Base-by-base conservation (phyloP, 768 basidiomycete species). In the Thelephora aurantiotincta region DNA sequence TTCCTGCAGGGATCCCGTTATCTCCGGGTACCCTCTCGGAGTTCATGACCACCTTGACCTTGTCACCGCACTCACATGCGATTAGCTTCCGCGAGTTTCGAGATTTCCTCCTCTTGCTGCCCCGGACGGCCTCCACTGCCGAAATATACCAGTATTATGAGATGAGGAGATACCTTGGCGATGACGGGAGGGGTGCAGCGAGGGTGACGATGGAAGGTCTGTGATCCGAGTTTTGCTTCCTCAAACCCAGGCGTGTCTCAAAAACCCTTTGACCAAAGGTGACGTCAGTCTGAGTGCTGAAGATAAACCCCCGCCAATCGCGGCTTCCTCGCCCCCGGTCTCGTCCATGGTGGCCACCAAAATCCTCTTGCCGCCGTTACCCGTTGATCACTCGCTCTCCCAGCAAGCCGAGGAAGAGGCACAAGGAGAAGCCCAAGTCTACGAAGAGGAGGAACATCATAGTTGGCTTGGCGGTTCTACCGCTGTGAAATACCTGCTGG, bases 131-230 rank as follows among this genome's bases (percentile, higher is more conserved):
- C 22, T 91, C 86, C 1, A 72, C 86, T 2, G 69, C 73, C 45
- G 93, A 97, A 66, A 93, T 96, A 33, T 93, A 86, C 63, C 74
- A 69, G 48, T 89, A 82, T 64, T 90, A 87, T 56, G 72, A 84
- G 62, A 70, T 86, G 50, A 68, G 69, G 53, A 81, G 68, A 55
- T 78, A 72, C 56, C 65, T 83, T 62, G 78, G 77, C 22, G 76
- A 80, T 57, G 89, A 89, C 57, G 84, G 80, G 33, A 71, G 82
- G 52, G 85, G 86, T 45, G 71, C 83, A 35, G 81, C 80, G 33
- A 75, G 87, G 56, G 78, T 90, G 36, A 89, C 80, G 38, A 90
- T 89, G 83, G 87, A 93, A 76, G 92, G 93, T 82, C 55, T 50
- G 68, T 14, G 19, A 11, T 14, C 11, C 18, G 14, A 20, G 7